These are phyloP conservation scores for Boletus sp. DNA, from an alignment of 768 basidiomycete species.

Conservation along the genomic window DNA sequence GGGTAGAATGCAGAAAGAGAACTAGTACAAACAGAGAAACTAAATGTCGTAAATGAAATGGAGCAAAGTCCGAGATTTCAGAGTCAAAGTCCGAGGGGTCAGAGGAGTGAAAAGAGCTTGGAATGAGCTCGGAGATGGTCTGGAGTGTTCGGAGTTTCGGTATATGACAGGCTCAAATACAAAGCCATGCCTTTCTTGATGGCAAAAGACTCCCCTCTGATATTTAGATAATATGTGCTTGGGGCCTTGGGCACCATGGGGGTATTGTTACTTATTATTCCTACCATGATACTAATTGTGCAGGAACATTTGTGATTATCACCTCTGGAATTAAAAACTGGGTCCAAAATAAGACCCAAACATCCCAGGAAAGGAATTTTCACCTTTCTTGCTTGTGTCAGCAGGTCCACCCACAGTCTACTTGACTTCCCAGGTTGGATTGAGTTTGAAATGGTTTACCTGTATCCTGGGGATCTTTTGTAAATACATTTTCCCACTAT, in stretches of 20 bases:
- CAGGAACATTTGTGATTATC: background rate
- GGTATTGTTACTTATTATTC: background rate
- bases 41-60: too few relatives aligned
- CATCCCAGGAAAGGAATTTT: background rate
- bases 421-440: background rate
- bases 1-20: too few relatives aligned
- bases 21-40: too few relatives aligned
- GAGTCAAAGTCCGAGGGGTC: too few relatives aligned
- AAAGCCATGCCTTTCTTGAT: background rate
- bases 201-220: background rate
- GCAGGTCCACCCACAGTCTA: background rate
- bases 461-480: background rate
- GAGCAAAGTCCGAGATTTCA: too few relatives aligned
- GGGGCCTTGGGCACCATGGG: background rate
- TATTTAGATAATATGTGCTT: background rate
- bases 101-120: too few relatives aligned
- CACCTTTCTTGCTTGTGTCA: background rate
- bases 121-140: too few relatives aligned
- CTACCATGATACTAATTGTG: slow-evolving; percentile 1
- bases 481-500: background rate
- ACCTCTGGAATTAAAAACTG: background rate
- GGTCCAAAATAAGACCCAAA: background rate
- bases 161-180: background rate
- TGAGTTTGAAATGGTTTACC: background rate
- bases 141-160: too few relatives aligned